Percentiles rank a stretch among this genome's conserved stretches.
phyloP scores from a whole-genome alignment of 768 basidiomycete genomes.

The Daedaleopsis nitida region DNA sequence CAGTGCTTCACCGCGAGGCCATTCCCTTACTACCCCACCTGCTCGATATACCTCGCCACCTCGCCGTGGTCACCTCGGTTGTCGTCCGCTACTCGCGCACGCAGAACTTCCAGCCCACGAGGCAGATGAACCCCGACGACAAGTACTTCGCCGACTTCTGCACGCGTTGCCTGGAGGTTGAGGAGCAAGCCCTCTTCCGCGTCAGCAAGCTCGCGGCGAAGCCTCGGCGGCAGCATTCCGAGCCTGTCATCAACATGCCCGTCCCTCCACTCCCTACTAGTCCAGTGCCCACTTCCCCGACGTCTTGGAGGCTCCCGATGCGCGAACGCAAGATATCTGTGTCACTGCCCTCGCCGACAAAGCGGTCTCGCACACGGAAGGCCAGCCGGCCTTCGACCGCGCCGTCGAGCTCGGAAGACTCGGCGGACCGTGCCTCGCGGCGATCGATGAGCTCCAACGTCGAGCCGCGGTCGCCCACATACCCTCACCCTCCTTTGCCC shows the following conservation, averaged over 20 bases:
- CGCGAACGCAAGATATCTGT: slow-evolving; percentile 22
- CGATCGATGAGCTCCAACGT: slow-evolving; percentile 6
- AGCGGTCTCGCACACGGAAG: slow-evolving; percentile 2
- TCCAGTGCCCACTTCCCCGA: slow-evolving; percentile 20
- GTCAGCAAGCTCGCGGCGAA: slow-evolving; percentile 59
- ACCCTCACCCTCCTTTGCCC: slow-evolving; percentile 6
- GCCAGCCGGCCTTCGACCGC: slow-evolving; percentile 42
- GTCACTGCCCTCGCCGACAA: background rate
- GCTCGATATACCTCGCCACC: slow-evolving; percentile 76
- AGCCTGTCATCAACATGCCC: slow-evolving; percentile 16
- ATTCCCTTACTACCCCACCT: slow-evolving; percentile 74
- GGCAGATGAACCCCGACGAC: slow-evolving; percentile 29
- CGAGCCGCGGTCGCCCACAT: slow-evolving; percentile 9
- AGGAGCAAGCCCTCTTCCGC: slow-evolving; percentile 65
- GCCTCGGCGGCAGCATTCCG: slow-evolving; percentile 17
- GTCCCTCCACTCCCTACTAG: slow-evolving; percentile 10
- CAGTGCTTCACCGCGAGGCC: slow-evolving; percentile 64
- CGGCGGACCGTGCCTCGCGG: background rate
- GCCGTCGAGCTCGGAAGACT: slow-evolving; percentile 37
- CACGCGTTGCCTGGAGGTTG: slow-evolving; percentile 64
- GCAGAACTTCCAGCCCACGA: slow-evolving; percentile 28
- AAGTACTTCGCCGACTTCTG: slow-evolving; percentile 56
- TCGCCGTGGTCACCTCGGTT: slow-evolving; percentile 74
- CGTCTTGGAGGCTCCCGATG: slow-evolving; percentile 7
- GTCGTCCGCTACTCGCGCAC: slow-evolving; percentile 65